A percentile compares a stretch with the other conserved stretches of the same genome.
These are phyloP conservation scores for Aristolochia californica DNA, from an alignment of 164 flowering plant genomes.

Conservation along the genomic window DNA sequence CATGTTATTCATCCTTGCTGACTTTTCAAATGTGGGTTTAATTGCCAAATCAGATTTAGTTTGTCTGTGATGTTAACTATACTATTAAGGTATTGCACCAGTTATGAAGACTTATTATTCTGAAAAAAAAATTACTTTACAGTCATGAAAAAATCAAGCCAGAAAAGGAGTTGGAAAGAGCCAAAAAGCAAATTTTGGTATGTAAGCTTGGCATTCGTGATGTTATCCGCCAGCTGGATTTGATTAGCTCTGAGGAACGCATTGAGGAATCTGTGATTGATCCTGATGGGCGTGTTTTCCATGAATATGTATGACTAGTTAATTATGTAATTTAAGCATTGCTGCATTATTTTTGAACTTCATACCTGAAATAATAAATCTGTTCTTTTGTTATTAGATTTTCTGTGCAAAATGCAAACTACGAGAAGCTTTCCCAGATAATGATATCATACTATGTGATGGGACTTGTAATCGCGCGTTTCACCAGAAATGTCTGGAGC, in stretches of 20 bases:
- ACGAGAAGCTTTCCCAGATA: slow-evolving; percentile 74
- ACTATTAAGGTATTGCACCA: not conserved
- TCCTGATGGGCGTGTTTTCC: slow-evolving; percentile 86
- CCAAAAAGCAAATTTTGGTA: slow-evolving; percentile 70
- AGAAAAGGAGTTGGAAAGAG: slow-evolving; percentile 80
- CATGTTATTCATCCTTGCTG: not conserved
- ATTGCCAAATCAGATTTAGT: not conserved
- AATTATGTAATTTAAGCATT: too few species aligned
- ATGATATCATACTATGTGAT: slow-evolving; percentile 92
- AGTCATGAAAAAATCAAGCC: slow-evolving; percentile 98
- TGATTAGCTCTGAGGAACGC: slow-evolving; percentile 63
- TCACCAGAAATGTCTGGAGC: slow-evolving; percentile 94
- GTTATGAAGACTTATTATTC: not conserved
- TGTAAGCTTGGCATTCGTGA: slow-evolving; percentile 95
- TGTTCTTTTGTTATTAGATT: slow-evolving; percentile 33
- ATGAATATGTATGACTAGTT: slow-evolving; percentile 64
- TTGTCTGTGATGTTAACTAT: not conserved
- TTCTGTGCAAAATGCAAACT: slow-evolving; percentile 85
- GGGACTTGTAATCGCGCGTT: slow-evolving; percentile 94
- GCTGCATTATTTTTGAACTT: not conserved
- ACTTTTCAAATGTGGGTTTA: not conserved
- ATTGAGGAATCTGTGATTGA: slow-evolving; percentile 63
- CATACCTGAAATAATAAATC: not conserved
- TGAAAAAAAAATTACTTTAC: slow-evolving; percentile 7
- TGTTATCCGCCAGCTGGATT: slow-evolving; percentile 67